phyloP scores from a whole-genome alignment of 78 protist species.

The Tieghemostelium lacteum region DNA sequence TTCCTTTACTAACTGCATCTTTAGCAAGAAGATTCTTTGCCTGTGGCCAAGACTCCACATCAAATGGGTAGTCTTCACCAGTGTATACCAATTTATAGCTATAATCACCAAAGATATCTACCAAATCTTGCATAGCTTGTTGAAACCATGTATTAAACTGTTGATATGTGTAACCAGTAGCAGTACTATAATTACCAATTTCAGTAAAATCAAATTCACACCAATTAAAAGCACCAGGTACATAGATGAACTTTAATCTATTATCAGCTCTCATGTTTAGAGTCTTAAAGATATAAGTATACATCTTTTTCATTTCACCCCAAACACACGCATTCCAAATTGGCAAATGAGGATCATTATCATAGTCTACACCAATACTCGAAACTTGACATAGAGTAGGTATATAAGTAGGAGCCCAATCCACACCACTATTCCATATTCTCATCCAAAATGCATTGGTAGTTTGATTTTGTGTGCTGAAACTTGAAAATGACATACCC shows the following conservation, averaged over 20 bases:
- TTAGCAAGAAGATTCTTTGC: conserved; percentile 19
- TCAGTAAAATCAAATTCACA: conserved; percentile 67
- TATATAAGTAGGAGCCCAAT: conserved; percentile 52
- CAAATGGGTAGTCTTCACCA: conserved; percentile 72
- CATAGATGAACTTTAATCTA: conserved; percentile 49
- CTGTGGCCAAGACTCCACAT: conserved; percentile 35
- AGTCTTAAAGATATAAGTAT: conserved; percentile 4
- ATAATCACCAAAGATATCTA: conserved; percentile 49
- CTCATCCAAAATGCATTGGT: conserved; percentile 48
- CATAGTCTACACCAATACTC: conserved; percentile 40
- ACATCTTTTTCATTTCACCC: conserved; percentile 46
- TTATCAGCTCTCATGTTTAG: conserved; percentile 42
- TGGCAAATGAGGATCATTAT: conserved; percentile 54
- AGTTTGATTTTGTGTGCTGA: conserved; percentile 21
- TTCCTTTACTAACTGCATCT: conserved; percentile 56
- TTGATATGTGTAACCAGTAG: background rate
- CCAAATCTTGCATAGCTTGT: conserved; percentile 50
- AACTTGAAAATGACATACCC: conserved; percentile 16
- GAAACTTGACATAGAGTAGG: conserved; percentile 17
- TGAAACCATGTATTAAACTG: conserved; percentile 58
- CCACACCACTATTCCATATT: conserved; percentile 41
- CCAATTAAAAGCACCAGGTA: conserved; percentile 78
- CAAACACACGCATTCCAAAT: conserved; percentile 58
- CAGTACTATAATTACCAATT: conserved; percentile 18
- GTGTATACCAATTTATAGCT: conserved; percentile 61